Conservation (phyloP, 2,329 filamentous ascomycete species). For the Penicillium sp. region DNA sequence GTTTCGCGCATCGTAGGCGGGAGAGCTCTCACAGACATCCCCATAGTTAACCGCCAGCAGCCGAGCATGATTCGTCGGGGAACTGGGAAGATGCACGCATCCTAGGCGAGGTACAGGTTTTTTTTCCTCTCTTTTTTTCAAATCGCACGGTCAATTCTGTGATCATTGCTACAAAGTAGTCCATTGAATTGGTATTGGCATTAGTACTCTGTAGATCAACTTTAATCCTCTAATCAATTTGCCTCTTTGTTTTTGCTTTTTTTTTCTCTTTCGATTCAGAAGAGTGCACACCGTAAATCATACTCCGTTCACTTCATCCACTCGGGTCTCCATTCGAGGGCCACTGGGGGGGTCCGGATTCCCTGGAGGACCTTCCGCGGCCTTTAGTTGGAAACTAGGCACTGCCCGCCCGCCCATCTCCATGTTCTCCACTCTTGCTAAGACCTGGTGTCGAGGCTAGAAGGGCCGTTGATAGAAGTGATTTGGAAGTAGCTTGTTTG, state of each 20-base stretch:
- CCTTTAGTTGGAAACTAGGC: slow-evolving; percentile 21
- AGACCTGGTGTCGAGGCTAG: slow-evolving; percentile 10
- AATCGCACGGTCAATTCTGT: slow-evolving; percentile 13
- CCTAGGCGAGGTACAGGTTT: neutral
- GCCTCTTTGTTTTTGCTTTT: slow-evolving; percentile 3
- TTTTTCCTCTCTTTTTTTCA: slow-evolving; percentile 3
- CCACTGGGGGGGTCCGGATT: slow-evolving; percentile 15
- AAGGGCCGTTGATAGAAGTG: slow-evolving; percentile 5
- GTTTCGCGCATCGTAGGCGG: slow-evolving; percentile 19
- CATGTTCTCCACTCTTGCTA: slow-evolving; percentile 15
- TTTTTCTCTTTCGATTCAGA: neutral
- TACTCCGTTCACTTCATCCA: neutral
- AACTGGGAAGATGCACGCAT: slow-evolving; percentile 1
- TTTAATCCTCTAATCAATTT: neutral
- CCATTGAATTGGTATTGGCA: neutral
- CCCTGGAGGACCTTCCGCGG: slow-evolving; percentile 24
- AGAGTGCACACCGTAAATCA: neutral
- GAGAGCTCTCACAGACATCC: neutral
- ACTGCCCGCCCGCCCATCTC: slow-evolving; percentile 31
- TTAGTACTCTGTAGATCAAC: neutral
- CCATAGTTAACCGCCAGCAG: slow-evolving; percentile 1
- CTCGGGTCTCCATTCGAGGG: neutral
- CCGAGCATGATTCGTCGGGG: slow-evolving; percentile 23
- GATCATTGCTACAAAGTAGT: neutral
- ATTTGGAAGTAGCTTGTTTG: neutral